These are phyloP conservation scores for Rhodomyrtus psidioides DNA, from an alignment of 441 rosid species.

Conservation along the genomic window DNA sequence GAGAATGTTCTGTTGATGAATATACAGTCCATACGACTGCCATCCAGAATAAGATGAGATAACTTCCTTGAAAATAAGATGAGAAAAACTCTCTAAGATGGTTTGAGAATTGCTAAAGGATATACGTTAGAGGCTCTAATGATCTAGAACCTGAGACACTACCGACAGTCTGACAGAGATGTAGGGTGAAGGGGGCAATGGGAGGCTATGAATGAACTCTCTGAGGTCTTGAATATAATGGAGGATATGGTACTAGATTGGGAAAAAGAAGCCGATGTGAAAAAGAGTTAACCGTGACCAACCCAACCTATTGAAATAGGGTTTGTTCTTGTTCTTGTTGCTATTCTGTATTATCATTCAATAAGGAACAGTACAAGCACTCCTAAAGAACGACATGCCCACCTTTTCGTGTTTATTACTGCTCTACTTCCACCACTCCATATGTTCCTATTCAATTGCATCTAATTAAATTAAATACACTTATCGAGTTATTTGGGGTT, in stretches of 20 bases:
- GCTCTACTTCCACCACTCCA: background rate
- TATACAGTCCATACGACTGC: background rate
- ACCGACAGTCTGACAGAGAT: background rate
- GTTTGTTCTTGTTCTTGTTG: background rate
- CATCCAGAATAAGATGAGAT: background rate
- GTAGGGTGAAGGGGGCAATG: background rate
- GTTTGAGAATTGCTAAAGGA: background rate
- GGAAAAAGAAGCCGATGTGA: background rate
- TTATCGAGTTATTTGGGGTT: background rate
- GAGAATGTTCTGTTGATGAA: background rate
- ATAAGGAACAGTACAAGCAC: background rate
- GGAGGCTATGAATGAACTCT: background rate
- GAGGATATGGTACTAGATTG: background rate
- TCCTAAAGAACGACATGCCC: background rate
- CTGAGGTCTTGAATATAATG: background rate
- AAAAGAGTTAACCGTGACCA: background rate
- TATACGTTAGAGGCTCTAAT: background rate
- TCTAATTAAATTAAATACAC: background rate
- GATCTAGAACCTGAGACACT: background rate
- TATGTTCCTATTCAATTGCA: background rate
- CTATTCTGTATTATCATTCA: background rate
- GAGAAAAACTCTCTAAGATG: background rate
- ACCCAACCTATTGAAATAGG: background rate
- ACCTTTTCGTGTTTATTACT: background rate
- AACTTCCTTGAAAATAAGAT: background rate